Conservation (phyloP, 805 yeast genomes). For the Naumovozyma dairenensis region DNA sequence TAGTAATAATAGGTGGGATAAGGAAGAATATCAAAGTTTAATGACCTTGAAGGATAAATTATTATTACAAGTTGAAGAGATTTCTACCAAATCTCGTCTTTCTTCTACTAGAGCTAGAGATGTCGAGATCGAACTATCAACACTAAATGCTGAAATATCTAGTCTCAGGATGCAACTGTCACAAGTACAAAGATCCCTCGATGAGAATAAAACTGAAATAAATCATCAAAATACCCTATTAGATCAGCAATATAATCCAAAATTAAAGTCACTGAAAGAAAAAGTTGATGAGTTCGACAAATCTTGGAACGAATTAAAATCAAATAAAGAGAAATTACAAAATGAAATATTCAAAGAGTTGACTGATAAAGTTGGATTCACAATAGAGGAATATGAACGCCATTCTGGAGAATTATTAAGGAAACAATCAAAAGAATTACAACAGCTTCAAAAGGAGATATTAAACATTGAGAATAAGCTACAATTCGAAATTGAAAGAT, state of each 20-base stretch:
- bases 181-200: conserved; percentile 35
- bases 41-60: conserved; percentile 42
- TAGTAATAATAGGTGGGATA: conserved; percentile 55
- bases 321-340: conserved; percentile 32
- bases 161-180: conserved; percentile 36
- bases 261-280: conserved; percentile 16
- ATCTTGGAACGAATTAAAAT: conserved; percentile 23
- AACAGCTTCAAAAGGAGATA: conserved; percentile 52
- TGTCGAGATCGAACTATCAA: conserved; percentile 45
- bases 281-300: conserved; percentile 16
- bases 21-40: conserved; percentile 49
- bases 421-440: conserved; percentile 48
- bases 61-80: conserved; percentile 34
- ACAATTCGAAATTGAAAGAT: conserved; percentile 54
- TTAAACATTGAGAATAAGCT: conserved; percentile 51
- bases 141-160: conserved; percentile 38
- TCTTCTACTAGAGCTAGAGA: conserved; percentile 48
- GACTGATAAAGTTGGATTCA: conserved; percentile 45
- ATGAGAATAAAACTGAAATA: conserved; percentile 42
- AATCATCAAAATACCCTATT: conserved; percentile 35
- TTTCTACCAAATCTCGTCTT: conserved; percentile 35
- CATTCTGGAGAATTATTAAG: conserved; percentile 51
- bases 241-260: conserved; percentile 22
- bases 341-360: conserved; percentile 41
- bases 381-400: conserved; percentile 59